phyloP scores from a whole-genome alignment of 2,329 filamentous ascomycete species.

The Neodidymelliopsis sp. region DNA sequence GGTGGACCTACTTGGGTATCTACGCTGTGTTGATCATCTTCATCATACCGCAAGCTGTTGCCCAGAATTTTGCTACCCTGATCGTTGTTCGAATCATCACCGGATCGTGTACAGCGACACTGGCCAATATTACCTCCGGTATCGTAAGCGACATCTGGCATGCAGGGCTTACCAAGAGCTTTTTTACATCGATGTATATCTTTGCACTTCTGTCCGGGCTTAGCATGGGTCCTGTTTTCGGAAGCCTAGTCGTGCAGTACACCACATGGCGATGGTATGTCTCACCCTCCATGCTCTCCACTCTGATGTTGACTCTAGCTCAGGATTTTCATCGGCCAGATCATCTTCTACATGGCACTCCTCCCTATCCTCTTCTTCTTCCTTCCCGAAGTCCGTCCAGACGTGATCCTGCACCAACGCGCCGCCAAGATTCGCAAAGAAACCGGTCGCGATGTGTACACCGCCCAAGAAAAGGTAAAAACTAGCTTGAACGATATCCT shows the following conservation, averaged over 20 bases:
- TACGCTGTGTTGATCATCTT: conserved; percentile 54
- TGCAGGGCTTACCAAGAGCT: conserved; percentile 49
- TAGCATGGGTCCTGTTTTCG: conserved; percentile 55
- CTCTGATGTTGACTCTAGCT: conserved; percentile 10
- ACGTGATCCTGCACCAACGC: conserved; percentile 54
- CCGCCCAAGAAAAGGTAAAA: conserved; percentile 46
- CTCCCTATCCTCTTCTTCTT: conserved; percentile 52
- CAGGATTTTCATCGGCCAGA: conserved; percentile 57
- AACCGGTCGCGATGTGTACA: conserved; percentile 35
- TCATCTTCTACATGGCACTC: conserved; percentile 55
- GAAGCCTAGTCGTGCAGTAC: conserved; percentile 49
- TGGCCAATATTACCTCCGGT: conserved; percentile 51
- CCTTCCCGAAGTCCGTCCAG: conserved; percentile 57
- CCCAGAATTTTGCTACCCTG: conserved; percentile 55
- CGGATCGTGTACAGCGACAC: conserved; percentile 53
- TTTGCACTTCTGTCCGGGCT: conserved; percentile 55
- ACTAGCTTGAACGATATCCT: conserved; percentile 45
- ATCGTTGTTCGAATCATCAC: conserved; percentile 55
- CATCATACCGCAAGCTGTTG: conserved; percentile 53
- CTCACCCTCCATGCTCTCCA: conserved; percentile 4
- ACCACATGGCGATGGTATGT: conserved; percentile 53
- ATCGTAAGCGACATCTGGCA: conserved; percentile 50
- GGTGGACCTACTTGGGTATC: conserved; percentile 53
- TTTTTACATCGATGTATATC: conserved; percentile 55
- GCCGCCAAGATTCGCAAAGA: conserved; percentile 44